Percentiles rank a stretch among this genome's conserved stretches.
Evolutionary conservation across 345 rosid genomes (phyloP).

Genomic region (Punica granatum): DNA sequence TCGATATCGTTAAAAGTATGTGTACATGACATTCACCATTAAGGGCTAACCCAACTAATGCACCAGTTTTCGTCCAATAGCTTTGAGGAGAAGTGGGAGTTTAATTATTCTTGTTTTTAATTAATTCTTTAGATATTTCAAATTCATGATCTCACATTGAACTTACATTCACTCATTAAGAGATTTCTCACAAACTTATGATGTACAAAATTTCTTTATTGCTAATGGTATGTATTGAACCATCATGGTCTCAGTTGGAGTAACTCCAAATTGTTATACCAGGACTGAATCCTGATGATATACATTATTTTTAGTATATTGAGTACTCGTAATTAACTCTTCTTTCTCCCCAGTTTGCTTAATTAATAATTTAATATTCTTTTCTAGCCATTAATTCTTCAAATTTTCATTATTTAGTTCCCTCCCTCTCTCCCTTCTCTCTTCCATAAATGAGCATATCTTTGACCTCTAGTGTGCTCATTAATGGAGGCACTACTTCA

Average conservation of each 20-base stretch:
- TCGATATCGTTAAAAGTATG: background rate
- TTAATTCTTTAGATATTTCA: background rate
- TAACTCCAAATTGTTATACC: no score
- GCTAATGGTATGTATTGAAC: no score
- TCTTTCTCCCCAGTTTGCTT: no score
- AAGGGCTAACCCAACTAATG: background rate
- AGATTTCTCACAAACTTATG: background rate
- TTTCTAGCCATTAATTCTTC: no score
- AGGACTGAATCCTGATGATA: no score
- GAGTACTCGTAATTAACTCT: background rate
- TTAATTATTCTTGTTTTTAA: background rate
- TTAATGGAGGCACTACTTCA: constrained; percentile 2
- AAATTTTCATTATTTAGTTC: background rate
- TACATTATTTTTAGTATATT: no score
- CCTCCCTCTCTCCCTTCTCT: background rate
- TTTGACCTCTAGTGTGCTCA: background rate
- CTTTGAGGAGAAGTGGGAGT: background rate
- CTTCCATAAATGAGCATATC: constrained; percentile 7
- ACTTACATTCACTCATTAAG: background rate
- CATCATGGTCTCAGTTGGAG: no score
- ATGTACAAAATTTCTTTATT: no score
- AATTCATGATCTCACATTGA: background rate
- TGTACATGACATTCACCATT: background rate
- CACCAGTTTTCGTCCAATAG: background rate
- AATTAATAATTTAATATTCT: no score